Evolutionary conservation across 495 filamentous ascomycete genomes (phyloP), one percentile per base, ranked within the genome.

Genomic region (Xylaria nigripes): DNA sequence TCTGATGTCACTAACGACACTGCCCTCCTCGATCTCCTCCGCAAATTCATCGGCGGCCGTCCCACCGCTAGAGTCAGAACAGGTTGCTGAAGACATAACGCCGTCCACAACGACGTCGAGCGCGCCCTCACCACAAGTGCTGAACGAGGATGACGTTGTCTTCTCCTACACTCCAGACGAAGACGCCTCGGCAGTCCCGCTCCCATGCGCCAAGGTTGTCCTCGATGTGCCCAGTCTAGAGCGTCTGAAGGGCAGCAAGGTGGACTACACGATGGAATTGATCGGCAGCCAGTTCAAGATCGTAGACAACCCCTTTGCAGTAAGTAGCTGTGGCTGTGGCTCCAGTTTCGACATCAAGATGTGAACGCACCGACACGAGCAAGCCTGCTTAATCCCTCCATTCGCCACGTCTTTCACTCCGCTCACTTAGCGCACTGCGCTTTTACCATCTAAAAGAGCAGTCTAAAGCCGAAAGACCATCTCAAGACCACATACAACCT

Each of bases 261-360:
- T 98, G 16, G 94, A 97, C 63, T 98, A 87, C 70, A 95, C 90
- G 0, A 93, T 88, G 78, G 93, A 97, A 75, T 69, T 98, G 69
- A 98, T 98, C 70, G 93, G 94, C 29, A 95, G 89, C 57, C 90
- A 97, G 73, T 98, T 98, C 69, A 95, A 91, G 77, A 89, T 96
- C 64, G 85, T 90, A 48, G 89, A 90, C 62, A 97, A 95, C 63
- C 93, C 94, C 0, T 69, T 81, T 24, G 93, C 94, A 9, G 87
- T 83, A 38, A 96, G 90, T 72, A 96, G 87, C 68, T 98, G 93
- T 77, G 93, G 93, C 0, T 98, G 94, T 74, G 93, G 93, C 21
- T 96, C 93, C 16, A 97, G 93, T 67, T 98, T 98, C 71, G 93
- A 98, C 75, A 89, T 97, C 60, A 87, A 86, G 65, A 58, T 73